Evolutionary conservation across 2,329 filamentous ascomycete species (phyloP), one percentile per base, ranked within the genome.

Genomic region (Cladorrhinum sp.): DNA sequence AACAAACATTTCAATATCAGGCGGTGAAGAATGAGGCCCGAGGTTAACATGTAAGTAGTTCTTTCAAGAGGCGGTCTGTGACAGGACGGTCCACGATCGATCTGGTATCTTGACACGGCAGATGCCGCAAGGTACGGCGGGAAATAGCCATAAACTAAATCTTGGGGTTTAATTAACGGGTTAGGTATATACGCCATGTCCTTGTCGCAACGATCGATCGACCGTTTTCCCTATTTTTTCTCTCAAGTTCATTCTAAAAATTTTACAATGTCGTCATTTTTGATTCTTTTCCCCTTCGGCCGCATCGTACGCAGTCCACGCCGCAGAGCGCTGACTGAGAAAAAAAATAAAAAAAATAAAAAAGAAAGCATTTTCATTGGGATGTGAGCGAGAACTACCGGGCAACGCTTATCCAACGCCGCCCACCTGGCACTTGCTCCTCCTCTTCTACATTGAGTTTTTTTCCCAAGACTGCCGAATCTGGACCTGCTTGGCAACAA

Each of bases 271-370:
- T 21, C 49, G 24, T 51, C 49, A 51, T 51, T 51, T 51, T 21
- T n/a, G n/a, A 28, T 51, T 51, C 3, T 2, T 28, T 24, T 5
- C 18, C 49, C 21, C 14, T 51, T 51, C 24, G 21, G 49, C 21
- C 49, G 49, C 21, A 55, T 24, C 51, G 26, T 26, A 20, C 26
- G 6, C 50, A 33, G 5, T 21, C 42, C 4, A 14, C 26, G 51
- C 51, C 36, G 54, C 23, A 18, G 23, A 48, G 36, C 48, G 36
- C 33, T 56, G 54, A 48, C 36, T 56, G 36, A 49, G 36, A 51
- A 50, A 21, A 42, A 42, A n/a, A n/a, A n/a, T n/a, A n/a, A n/a
- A n/a, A n/a, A n/a, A n/a, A n/a, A n/a, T n/a, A n/a, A n/a, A n/a
- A n/a, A n/a, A n/a, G n/a, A n/a, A n/a, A n/a, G n/a, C n/a, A n/a